Percentiles rank a stretch among this genome's conserved stretches.
phyloP scores from a whole-genome alignment of 257 asterid species.

The Petunia secreta region DNA sequence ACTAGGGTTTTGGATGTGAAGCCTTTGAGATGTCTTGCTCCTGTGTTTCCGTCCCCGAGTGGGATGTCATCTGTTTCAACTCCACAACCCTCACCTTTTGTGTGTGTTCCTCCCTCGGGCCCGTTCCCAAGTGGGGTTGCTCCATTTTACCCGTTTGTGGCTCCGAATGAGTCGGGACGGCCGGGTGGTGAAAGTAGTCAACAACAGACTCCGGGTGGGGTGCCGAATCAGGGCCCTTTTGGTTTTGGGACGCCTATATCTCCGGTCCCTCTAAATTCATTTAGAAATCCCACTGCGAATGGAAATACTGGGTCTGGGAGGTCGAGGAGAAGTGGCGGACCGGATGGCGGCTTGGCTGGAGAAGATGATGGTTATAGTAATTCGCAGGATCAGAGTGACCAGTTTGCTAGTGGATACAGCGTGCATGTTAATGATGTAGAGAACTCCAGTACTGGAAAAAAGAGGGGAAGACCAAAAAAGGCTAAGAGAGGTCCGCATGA shows the following conservation, averaged over 20 bases:
- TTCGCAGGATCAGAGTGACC: slow-evolving; percentile 44
- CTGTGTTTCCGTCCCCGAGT: slow-evolving; percentile 67
- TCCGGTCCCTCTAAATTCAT: slow-evolving; percentile 71
- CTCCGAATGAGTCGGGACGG: slow-evolving; percentile 13
- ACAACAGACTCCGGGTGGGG: slow-evolving; percentile 36
- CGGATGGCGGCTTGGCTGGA: slow-evolving; percentile 5
- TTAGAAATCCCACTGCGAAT: slow-evolving; percentile 62
- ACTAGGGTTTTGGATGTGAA: slow-evolving; percentile 73
- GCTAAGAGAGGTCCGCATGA: slow-evolving; percentile 34
- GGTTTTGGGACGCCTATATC: slow-evolving; percentile 45
- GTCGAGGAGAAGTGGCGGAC: slow-evolving; percentile 37
- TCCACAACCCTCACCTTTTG: slow-evolving; percentile 76
- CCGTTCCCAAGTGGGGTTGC: slow-evolving; percentile 89
- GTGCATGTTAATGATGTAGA: slow-evolving; percentile 38
- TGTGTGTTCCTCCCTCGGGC: slow-evolving; percentile 85
- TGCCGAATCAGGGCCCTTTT: slow-evolving; percentile 39
- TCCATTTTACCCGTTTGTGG: slow-evolving; percentile 78
- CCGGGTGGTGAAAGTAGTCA: slow-evolving; percentile 14
- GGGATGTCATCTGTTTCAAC: slow-evolving; percentile 49
- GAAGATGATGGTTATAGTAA: slow-evolving; percentile 62
- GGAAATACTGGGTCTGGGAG: slow-evolving; percentile 45
- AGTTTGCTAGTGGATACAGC: slow-evolving; percentile 28
- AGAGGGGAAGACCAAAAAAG: slow-evolving; percentile 51
- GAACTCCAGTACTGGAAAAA: slow-evolving; percentile 45
- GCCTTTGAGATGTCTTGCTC: slow-evolving; percentile 80